Evolutionary conservation across 352 stramenopile species (phyloP).

Genomic region (Pythium apleroticum): DNA sequence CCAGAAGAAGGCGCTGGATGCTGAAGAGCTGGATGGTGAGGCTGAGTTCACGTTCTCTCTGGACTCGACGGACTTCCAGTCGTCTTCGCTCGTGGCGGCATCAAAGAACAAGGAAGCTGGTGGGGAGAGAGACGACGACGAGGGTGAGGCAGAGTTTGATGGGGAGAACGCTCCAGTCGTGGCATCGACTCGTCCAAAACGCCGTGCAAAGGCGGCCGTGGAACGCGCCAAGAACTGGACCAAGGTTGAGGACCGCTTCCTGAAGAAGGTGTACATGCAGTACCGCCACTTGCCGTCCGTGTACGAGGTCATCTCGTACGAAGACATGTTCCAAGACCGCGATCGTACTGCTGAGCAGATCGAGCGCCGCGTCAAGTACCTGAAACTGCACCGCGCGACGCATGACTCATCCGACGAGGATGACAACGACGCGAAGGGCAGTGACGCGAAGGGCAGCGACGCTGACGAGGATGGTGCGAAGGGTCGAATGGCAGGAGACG

Average conservation of each 20-base stretch:
- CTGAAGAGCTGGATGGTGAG: constrained; percentile 79
- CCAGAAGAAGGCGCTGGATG: constrained; percentile 67
- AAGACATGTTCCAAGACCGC: constrained; percentile 89
- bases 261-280: constrained; percentile 77
- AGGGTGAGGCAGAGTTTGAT: constrained; percentile 31
- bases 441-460: constrained; percentile 12
- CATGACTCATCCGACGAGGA: constrained; percentile 70
- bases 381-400: constrained; percentile 75
- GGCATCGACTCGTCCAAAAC: constrained; percentile 30
- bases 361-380: constrained; percentile 76
- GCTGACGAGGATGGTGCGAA: constrained; percentile 24
- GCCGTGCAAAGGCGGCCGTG: constrained; percentile 26
- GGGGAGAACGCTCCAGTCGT: constrained; percentile 13
- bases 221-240: constrained; percentile 82
- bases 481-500: not conserved
- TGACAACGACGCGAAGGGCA: constrained; percentile 20
- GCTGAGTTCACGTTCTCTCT: constrained; percentile 80
- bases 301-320: constrained; percentile 87
- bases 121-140: not conserved
- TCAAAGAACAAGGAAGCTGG: constrained; percentile 5
- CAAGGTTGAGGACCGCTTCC: constrained; percentile 77
- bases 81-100: constrained; percentile 40
- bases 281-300: constrained; percentile 81
- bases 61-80: constrained; percentile 56
- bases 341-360: constrained; percentile 85